These are phyloP conservation scores for Cunninghamia lanceolata DNA, from an alignment of 75 land plant species.

Conservation along the genomic window DNA sequence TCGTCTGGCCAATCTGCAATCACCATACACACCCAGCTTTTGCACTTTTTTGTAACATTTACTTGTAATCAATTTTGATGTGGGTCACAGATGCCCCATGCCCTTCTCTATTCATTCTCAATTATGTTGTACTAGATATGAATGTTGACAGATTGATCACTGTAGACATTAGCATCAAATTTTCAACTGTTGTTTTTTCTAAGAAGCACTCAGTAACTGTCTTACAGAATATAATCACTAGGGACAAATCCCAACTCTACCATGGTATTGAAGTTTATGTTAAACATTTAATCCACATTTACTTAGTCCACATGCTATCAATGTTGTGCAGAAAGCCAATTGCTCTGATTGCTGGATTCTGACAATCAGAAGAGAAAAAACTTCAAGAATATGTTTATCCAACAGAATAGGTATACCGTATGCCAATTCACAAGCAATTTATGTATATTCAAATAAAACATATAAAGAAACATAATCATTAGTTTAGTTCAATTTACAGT, in stretches of 20 bases:
- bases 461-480: not conserved
- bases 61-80: not conserved
- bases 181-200: not conserved
- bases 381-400: not conserved
- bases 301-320: not conserved
- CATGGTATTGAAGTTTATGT: not conserved
- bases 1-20: not conserved
- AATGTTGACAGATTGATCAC: not conserved
- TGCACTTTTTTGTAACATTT: not conserved
- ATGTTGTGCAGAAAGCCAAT: not conserved
- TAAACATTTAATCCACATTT: not conserved
- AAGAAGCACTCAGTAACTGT: not conserved
- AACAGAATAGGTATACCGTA: not conserved
- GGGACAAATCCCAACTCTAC: not conserved
- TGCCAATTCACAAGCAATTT: not conserved
- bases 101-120: not conserved
- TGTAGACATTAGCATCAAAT: not conserved
- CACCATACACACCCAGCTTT: not conserved
- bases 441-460: not conserved
- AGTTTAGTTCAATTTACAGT: not conserved
- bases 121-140: not conserved
- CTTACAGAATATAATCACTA: not conserved
- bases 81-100: not conserved
- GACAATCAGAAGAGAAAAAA: not conserved
- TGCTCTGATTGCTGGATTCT: not conserved